Base-by-base conservation (phyloP, 306 rosid genomes). In the Rubus idaeus region DNA sequence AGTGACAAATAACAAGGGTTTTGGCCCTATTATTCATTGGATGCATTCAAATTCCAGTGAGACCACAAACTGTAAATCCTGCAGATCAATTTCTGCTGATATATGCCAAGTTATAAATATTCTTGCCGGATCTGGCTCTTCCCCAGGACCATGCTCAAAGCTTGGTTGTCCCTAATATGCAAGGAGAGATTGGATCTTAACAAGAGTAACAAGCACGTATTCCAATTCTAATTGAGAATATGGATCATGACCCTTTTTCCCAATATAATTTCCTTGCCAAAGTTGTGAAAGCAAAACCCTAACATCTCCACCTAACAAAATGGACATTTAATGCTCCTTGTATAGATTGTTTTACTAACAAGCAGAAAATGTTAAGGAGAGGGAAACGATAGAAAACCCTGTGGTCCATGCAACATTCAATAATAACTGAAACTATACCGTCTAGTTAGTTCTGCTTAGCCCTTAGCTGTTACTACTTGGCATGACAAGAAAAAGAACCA, bases 401-500 rank as follows among this genome's bases (percentile, higher is more conserved):
- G 84, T 76, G 81, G 81, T 76, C 81, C 81, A 81, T 11, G 20
- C 26, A 45, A 70, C 45, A 61, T 44, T 30, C 69, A 23, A 8
- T 53, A 52, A 11, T 10, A 70, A 70, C 53, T 35, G 61, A 78
- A 47, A 52, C 61, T 70, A 64, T 63, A 63, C 40, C 20, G 14
- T 62, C 42, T 30, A 46, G 42, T 37, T 6, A 35, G 17, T 50
- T 40, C 63, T 50, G 61, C 45, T 9, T 40, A 18, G 26, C 26
- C 37, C n/a, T 10, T 8, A 9, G 30, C 30, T 18, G 2, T 45
- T 20, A 49, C 53, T 10, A n/a, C 39, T 67, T n/a, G 47, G 45
- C 35, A 42, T 5, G 66, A 26, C 40, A 13, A 42, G 35, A 57
- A 8, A 57, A 3, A 10, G 35, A 21, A 5, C 57, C n/a, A 30